These are phyloP conservation scores for Xanthoconium purpureum DNA, from an alignment of 768 basidiomycete genomes.

Conservation along the genomic window DNA sequence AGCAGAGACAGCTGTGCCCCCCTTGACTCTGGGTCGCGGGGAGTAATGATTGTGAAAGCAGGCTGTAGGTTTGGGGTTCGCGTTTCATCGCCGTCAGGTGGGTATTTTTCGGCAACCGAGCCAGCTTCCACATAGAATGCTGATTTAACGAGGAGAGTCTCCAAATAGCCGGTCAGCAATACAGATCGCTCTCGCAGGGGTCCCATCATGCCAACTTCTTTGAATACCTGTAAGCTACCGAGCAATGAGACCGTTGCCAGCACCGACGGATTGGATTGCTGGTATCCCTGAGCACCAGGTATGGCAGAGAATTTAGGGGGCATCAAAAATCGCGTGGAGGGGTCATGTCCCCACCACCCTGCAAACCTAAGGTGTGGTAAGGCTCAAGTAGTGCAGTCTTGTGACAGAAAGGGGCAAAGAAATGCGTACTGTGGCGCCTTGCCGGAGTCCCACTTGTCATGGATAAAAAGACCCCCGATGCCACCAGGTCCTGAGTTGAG, in stretches of 20 bases:
- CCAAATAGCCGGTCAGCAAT: conserved; percentile 68
- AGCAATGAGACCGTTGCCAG: conserved; percentile 76
- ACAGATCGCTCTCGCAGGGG: conserved; percentile 68
- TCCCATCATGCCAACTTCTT: conserved; percentile 71
- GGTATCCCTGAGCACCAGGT: conserved; percentile 90
- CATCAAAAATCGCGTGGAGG: conserved; percentile 87
- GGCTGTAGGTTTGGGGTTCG: conserved; percentile 11
- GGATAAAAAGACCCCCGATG: conserved; percentile 92
- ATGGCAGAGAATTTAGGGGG: conserved; percentile 78
- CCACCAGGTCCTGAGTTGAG: conserved; percentile 95
- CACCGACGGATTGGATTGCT: conserved; percentile 92
- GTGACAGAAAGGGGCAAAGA: conserved; percentile 9
- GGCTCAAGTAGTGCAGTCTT: conserved; percentile 2
- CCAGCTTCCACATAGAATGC: conserved; percentile 57
- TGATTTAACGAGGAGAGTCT: conserved; percentile 57
- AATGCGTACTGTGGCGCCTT: conserved; percentile 59
- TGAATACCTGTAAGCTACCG: conserved; percentile 79
- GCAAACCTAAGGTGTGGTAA: conserved; percentile 56
- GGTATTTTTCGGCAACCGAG: conserved; percentile 31
- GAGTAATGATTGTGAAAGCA: conserved; percentile 93
- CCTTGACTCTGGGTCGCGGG: conserved; percentile 57
- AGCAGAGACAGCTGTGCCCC: conserved; percentile 88
- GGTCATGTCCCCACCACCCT: conserved; percentile 98
- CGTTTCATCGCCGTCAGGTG: conserved; percentile 18
- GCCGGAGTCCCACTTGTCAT: conserved; percentile 72